A percentile compares a stretch with the other conserved stretches of the same genome.
Conservation (phyloP, 2,329 filamentous ascomycete species). For the Ceratocystiopsis brevicomis region DNA sequence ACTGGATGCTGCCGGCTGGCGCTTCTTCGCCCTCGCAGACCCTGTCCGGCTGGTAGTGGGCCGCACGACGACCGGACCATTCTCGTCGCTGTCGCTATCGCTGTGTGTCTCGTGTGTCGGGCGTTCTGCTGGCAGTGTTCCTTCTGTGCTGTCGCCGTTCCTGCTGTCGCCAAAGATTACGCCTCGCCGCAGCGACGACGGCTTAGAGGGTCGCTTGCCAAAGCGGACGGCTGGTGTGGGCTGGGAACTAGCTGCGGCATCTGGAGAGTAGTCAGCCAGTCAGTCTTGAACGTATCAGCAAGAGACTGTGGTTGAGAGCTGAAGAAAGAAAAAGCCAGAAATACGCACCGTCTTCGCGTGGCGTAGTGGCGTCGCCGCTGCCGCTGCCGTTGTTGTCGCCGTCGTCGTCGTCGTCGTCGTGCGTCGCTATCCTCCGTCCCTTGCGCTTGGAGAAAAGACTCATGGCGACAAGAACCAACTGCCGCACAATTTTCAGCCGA, state of each 20-base stretch:
- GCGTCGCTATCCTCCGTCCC: conserved; percentile 55
- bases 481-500: conserved; percentile 8
- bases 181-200: conserved; percentile 38
- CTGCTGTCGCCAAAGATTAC: conserved; percentile 27
- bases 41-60: conserved; percentile 27
- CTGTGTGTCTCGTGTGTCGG: neutral
- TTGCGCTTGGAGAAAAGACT: conserved; percentile 44
- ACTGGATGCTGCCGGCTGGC: conserved; percentile 28
- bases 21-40: conserved; percentile 47
- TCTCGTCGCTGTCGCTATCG: conserved; percentile 15
- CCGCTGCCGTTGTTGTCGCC: no score
- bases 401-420: conserved; percentile 45
- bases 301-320: no score
- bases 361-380: conserved; percentile 3
- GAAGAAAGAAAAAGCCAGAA: no score
- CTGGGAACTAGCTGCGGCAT: conserved; percentile 11
- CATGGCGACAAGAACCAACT: conserved; percentile 17
- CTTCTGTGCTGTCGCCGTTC: conserved; percentile 3
- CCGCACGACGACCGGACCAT: conserved; percentile 29
- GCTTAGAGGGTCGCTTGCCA: conserved; percentile 33
- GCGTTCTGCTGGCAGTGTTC: neutral
- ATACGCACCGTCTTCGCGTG: no score
- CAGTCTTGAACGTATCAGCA: neutral
- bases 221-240: conserved; percentile 21
- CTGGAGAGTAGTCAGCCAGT: conserved; percentile 1